Conservation (phyloP, 2,329 filamentous ascomycete species). For the Fusarium sublunatum region DNA sequence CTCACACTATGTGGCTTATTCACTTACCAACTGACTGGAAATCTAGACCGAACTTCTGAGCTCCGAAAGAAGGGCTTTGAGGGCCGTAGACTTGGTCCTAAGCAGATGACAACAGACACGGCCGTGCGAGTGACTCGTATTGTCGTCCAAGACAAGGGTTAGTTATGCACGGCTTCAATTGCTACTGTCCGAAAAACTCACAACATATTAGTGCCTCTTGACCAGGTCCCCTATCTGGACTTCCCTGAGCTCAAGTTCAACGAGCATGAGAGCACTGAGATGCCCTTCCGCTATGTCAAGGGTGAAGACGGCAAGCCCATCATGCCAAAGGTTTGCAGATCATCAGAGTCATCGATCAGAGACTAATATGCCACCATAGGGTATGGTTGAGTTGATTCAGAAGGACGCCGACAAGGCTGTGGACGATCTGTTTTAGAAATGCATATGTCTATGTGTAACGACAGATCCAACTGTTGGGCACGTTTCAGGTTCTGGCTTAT, state of each 20-base stretch:
- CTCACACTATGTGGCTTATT: constrained; percentile 3
- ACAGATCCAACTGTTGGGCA: background rate
- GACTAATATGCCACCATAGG: constrained; percentile 62
- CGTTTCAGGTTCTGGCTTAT: background rate
- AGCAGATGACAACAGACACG: constrained; percentile 99
- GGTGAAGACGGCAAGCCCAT: constrained; percentile 79
- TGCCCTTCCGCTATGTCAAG: constrained; percentile 97
- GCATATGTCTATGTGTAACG: background rate
- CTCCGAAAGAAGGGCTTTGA: constrained; percentile 92
- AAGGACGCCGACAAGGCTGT: constrained; percentile 94
- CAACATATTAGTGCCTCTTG: constrained; percentile 72
- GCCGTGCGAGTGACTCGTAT: constrained; percentile 93
- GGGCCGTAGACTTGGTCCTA: constrained; percentile 86
- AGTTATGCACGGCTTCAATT: constrained; percentile 42
- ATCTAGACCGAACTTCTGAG: constrained; percentile 90
- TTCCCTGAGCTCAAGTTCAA: constrained; percentile 90
- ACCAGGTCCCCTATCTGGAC: constrained; percentile 84
- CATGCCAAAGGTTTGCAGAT: constrained; percentile 80
- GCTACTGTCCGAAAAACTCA: constrained; percentile 11
- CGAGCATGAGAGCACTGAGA: constrained; percentile 92
- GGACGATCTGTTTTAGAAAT: constrained; percentile 77
- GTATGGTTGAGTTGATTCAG: constrained; percentile 93
- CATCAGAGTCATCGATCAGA: background rate
- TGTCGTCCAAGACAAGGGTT: constrained; percentile 86
- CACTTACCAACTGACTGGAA: constrained; percentile 22